phyloP scores from a whole-genome alignment of 208 protist genomes.

The Leishmania amazonensis region DNA sequence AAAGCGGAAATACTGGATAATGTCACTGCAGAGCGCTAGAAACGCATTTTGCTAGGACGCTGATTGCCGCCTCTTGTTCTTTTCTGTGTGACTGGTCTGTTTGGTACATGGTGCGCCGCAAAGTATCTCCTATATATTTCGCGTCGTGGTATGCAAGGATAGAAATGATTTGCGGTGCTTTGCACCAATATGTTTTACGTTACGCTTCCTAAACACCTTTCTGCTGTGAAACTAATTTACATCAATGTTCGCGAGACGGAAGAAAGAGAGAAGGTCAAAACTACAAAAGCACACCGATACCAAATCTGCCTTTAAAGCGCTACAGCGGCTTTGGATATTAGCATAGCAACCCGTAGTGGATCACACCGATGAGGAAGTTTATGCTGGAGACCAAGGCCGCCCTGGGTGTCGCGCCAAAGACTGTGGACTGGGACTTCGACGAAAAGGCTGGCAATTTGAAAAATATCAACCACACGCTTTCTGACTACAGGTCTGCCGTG shows the following conservation, averaged over 20 bases:
- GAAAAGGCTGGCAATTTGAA: constrained; percentile 31
- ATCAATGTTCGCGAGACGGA: neutral
- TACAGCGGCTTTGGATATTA: neutral
- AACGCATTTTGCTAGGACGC: neutral
- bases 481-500: constrained; percentile 35
- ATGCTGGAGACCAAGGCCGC: constrained; percentile 42
- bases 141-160: neutral
- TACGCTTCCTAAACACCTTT: neutral
- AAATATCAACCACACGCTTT: constrained; percentile 21
- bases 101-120: neutral
- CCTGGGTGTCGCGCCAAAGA: constrained; percentile 45
- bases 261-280: neutral
- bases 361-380: constrained; percentile 51
- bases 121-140: no score
- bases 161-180: neutral
- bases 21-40: neutral
- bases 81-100: neutral
- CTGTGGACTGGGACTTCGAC: constrained; percentile 50
- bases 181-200: neutral
- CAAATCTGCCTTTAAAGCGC: neutral
- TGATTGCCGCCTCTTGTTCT: neutral
- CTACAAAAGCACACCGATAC: neutral
- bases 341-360: neutral
- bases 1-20: neutral
- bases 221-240: neutral